These are phyloP conservation scores for Rosellinia necatrix DNA, from an alignment of 2,329 filamentous ascomycete genomes.

Conservation along the genomic window DNA sequence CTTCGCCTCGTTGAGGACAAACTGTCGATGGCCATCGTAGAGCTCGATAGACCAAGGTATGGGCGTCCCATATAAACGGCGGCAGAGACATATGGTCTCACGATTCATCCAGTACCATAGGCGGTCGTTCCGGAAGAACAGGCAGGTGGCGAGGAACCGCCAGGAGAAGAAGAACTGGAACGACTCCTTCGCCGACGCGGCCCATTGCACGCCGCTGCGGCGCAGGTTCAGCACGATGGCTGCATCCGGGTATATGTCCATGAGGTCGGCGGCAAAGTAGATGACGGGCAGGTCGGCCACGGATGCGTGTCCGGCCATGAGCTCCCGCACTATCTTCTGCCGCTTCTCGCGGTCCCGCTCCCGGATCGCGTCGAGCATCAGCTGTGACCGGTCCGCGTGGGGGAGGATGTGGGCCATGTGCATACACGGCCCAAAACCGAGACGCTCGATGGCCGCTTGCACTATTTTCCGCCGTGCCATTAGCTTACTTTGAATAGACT, in stretches of 20 bases:
- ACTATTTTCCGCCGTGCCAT: not conserved
- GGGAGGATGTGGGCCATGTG: constrained; percentile 19
- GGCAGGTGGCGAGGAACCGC: constrained; percentile 33
- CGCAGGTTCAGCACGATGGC: constrained; percentile 42
- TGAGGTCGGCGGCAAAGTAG: constrained; percentile 43
- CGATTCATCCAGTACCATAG: constrained; percentile 20
- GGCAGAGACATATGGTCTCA: not conserved
- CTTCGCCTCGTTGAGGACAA: constrained; percentile 38
- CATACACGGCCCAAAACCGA: constrained; percentile 11
- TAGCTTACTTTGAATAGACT: no score
- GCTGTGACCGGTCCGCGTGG: constrained; percentile 6
- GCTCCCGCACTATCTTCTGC: constrained; percentile 8
- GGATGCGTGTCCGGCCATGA: constrained; percentile 10
- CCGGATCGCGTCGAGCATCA: constrained; percentile 8
- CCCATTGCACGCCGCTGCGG: constrained; percentile 35
- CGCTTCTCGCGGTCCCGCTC: constrained; percentile 9
- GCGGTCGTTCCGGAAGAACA: constrained; percentile 30
- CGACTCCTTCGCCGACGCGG: constrained; percentile 34
- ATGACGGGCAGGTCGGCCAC: constrained; percentile 40
- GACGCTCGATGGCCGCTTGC: constrained; percentile 15
- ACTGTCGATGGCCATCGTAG: constrained; percentile 26
- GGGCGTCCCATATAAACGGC: not conserved
- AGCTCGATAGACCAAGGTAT: constrained; percentile 13
- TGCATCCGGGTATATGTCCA: constrained; percentile 46
- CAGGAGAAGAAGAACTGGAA: constrained; percentile 37